A percentile compares a stretch with the other conserved stretches of the same genome.
Conservation (phyloP, 2,329 filamentous ascomycete species). For the Phyllosticta capitalensis region DNA sequence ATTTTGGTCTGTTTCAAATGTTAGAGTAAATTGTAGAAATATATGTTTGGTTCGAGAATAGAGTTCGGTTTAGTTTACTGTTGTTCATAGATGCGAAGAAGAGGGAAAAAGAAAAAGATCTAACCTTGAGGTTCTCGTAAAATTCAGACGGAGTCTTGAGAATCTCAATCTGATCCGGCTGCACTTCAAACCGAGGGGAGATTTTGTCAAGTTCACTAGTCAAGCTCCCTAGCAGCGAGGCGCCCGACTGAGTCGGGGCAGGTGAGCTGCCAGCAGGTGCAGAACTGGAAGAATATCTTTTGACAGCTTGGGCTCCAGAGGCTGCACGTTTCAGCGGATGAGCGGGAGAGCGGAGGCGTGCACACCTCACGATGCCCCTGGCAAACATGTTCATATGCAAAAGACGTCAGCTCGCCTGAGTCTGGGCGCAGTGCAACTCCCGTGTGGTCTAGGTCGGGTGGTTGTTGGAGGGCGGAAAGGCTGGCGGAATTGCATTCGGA, state of each 20-base stretch:
- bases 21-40: not conserved
- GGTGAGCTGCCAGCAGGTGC: slow-evolving; percentile 18
- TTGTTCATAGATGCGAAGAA: not conserved
- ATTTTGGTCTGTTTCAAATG: slow-evolving; percentile 59
- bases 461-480: not conserved
- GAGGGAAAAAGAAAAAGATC: slow-evolving; percentile 13
- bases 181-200: slow-evolving; percentile 80
- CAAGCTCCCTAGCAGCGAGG: slow-evolving; percentile 47
- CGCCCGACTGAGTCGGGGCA: slow-evolving; percentile 36
- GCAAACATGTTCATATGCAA: slow-evolving; percentile 5
- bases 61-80: not conserved
- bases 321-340: slow-evolving; percentile 13
- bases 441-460: not conserved
- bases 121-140: slow-evolving; percentile 80
- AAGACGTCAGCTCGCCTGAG: not conserved
- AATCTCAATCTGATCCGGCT: slow-evolving; percentile 70
- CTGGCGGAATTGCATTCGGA: slow-evolving; percentile 1
- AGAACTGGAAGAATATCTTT: slow-evolving; percentile 26
- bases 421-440: not conserved
- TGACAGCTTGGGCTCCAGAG: slow-evolving; percentile 15
- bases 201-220: slow-evolving; percentile 75
- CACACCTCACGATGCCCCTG: slow-evolving; percentile 1
- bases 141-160: slow-evolving; percentile 77
- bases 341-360: not conserved
- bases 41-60: not conserved